Evolutionary conservation across 176 grass and related monocot genomes (phyloP).

Genomic region (Canna indica): DNA sequence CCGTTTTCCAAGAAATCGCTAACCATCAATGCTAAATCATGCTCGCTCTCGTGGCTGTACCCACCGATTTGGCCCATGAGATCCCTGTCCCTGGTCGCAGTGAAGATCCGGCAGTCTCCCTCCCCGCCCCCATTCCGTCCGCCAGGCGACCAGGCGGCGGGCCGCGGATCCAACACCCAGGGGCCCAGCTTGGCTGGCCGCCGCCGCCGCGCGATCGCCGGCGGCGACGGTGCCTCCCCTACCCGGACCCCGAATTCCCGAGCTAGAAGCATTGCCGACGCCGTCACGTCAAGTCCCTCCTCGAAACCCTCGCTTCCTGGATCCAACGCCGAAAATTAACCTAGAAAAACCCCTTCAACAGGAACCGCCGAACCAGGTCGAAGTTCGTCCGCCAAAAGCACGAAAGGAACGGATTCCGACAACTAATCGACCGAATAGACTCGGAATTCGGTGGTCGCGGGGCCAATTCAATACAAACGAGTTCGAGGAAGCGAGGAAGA

Average conservation of each 20-base stretch:
- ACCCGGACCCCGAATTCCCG: conserved; percentile 56
- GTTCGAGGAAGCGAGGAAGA: not conserved
- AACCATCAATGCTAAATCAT: conserved; percentile 74
- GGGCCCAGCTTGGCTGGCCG: conserved; percentile 30
- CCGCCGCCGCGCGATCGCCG: conserved; percentile 17
- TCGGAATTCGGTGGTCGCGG: not conserved
- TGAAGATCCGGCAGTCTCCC: conserved; percentile 30
- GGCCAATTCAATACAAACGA: not conserved
- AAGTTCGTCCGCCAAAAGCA: not conserved
- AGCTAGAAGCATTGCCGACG: conserved; percentile 49
- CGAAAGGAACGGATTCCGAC: not conserved
- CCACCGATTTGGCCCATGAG: conserved; percentile 14
- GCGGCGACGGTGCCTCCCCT: conserved; percentile 26
- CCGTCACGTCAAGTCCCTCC: not conserved
- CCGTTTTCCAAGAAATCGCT: conserved; percentile 81
- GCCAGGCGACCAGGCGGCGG: not conserved
- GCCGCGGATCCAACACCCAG: conserved; percentile 27
- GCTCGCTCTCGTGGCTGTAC: conserved; percentile 75
- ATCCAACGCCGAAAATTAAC: not conserved
- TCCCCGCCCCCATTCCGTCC: conserved; percentile 16
- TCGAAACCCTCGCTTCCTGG: conserved; percentile 3
- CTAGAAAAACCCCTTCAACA: not conserved
- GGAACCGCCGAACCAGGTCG: not conserved
- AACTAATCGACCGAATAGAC: not conserved
- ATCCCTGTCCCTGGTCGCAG: conserved; percentile 26